phyloP scores from a whole-genome alignment of 129 eudicot genomes.

The Cynara cardunculus region DNA sequence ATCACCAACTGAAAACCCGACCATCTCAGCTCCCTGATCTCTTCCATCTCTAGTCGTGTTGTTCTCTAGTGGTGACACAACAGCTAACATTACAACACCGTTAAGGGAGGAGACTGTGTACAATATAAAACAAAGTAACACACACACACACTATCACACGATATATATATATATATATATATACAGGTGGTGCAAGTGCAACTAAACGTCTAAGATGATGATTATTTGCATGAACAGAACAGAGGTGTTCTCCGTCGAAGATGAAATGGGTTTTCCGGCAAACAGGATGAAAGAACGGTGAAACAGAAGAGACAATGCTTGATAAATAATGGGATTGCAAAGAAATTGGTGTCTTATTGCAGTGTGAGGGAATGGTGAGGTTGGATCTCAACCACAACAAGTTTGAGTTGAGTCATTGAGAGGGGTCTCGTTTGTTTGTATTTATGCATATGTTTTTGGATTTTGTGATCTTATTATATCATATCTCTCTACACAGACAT shows the following conservation, averaged over 20 bases:
- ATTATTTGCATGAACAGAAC: conserved; percentile 19
- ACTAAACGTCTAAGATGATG: background rate
- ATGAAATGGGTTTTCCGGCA: background rate
- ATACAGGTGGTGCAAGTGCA: conserved; percentile 2
- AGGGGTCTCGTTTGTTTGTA: conserved; percentile 44
- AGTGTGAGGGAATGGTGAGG: conserved; percentile 38
- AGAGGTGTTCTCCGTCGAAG: background rate
- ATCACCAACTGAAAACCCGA: conserved; percentile 30
- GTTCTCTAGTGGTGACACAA: conserved; percentile 57
- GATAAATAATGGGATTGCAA: conserved; percentile 13
- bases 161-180: no score
- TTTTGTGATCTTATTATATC: conserved; percentile 18
- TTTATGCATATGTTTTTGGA: conserved; percentile 38
- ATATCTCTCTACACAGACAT: conserved; percentile 1
- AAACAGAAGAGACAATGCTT: conserved; percentile 11
- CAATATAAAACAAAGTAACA: background rate
- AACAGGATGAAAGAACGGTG: background rate
- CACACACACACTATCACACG: background rate
- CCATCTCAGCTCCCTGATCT: conserved; percentile 37
- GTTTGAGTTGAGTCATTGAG: conserved; percentile 23
- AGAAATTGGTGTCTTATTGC: conserved; percentile 28
- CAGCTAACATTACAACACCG: conserved; percentile 64
- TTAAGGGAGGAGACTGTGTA: background rate
- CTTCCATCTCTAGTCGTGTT: conserved; percentile 38
- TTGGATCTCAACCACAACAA: conserved; percentile 72